These are phyloP conservation scores for Aphanocladium album DNA, from an alignment of 2,329 filamentous ascomycete species.

Conservation along the genomic window DNA sequence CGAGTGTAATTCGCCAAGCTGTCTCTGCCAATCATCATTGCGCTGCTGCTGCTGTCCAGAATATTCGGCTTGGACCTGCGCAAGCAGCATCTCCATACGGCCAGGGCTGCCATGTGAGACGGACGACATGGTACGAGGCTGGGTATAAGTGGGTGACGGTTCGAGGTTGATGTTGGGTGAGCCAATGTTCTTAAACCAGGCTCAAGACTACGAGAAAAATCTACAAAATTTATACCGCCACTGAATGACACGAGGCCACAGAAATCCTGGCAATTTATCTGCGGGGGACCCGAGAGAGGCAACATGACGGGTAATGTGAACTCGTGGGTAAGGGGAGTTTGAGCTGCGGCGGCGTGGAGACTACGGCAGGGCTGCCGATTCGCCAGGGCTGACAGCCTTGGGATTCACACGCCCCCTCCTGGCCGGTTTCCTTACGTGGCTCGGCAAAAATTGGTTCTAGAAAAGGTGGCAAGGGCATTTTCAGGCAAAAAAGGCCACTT, in stretches of 20 bases:
- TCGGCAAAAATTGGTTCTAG: not conserved
- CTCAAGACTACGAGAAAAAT: too few relatives aligned
- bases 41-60: not conserved
- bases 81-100: constrained; percentile 85
- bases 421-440: not conserved
- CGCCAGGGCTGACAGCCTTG: not conserved
- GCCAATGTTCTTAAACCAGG: not conserved
- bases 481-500: too few relatives aligned
- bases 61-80: constrained; percentile 74
- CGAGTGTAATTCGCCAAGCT: constrained; percentile 89
- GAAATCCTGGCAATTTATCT: not conserved
- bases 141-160: not conserved
- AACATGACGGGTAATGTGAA: not conserved
- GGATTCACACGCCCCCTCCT: not conserved
- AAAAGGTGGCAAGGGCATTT: too few relatives aligned
- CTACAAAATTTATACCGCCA: not conserved
- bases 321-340: not conserved
- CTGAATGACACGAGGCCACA: not conserved
- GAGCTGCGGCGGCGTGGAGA: not conserved
- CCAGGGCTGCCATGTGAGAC: constrained; percentile 53
- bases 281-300: not conserved
- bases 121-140: constrained; percentile 53
- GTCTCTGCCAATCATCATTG: constrained; percentile 77
- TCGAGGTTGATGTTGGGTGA: not conserved
- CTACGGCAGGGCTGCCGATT: not conserved